Conservation (phyloP, 441 rosid species). For the Jatropha multifida region DNA sequence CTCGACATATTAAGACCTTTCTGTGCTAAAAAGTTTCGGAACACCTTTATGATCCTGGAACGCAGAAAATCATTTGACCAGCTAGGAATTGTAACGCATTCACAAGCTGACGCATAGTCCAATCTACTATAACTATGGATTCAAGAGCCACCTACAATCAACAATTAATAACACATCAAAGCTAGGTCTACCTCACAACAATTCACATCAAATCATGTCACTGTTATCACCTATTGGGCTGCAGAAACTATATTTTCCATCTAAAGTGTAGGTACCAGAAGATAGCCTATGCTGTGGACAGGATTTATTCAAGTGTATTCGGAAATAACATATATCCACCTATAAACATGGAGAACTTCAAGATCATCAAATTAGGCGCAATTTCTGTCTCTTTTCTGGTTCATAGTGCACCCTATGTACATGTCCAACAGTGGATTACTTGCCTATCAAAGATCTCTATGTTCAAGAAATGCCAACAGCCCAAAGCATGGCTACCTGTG, state of each 20-base stretch:
- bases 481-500: neutral
- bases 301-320: neutral
- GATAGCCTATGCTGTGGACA: neutral
- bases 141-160: neutral
- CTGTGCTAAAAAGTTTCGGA: neutral
- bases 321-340: neutral
- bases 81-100: neutral
- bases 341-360: neutral
- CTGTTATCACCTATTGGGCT: neutral
- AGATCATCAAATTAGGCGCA: neutral
- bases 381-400: neutral
- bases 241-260: neutral
- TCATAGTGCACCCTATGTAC: neutral
- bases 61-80: neutral
- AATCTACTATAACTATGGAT: neutral
- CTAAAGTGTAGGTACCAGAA: neutral
- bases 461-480: neutral
- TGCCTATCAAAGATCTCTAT: neutral
- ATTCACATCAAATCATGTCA: neutral
- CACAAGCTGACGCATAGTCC: neutral
- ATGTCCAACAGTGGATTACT: neutral
- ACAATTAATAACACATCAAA: neutral
- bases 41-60: neutral
- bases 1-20: neutral
- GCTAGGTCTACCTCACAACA: neutral